These are phyloP conservation scores for Aristolochia fimbriata DNA, from an alignment of 164 flowering plant species.

Conservation along the genomic window DNA sequence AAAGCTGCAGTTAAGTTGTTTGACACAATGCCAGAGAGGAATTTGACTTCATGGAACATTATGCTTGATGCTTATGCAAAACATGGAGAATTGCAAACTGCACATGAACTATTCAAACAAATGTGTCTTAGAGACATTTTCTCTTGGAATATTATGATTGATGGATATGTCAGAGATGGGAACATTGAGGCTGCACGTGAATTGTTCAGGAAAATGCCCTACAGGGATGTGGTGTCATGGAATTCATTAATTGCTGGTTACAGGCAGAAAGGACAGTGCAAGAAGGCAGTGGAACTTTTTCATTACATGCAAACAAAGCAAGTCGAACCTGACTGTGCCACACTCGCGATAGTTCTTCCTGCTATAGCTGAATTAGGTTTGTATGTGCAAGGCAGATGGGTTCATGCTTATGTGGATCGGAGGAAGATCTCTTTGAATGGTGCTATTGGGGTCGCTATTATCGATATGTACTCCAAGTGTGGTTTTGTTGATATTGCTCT, in stretches of 20 bases:
- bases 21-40: slow-evolving; percentile 4
- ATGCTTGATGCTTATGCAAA: slow-evolving; percentile 10
- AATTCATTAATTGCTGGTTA: slow-evolving; percentile 9
- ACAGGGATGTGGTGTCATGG: slow-evolving; percentile 11
- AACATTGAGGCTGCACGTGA: background rate
- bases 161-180: slow-evolving; percentile 7
- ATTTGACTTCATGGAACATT: slow-evolving; percentile 10
- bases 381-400: slow-evolving; percentile 10
- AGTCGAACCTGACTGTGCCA: slow-evolving; percentile 6
- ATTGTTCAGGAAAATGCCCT: slow-evolving; percentile 7
- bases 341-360: slow-evolving; percentile 7
- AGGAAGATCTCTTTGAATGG: slow-evolving; percentile 4
- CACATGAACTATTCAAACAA: slow-evolving; percentile 2
- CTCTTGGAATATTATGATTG: slow-evolving; percentile 14
- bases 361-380: slow-evolving; percentile 10
- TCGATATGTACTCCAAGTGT: slow-evolving; percentile 16
- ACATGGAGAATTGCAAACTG: slow-evolving; percentile 5
- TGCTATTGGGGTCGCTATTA: slow-evolving; percentile 8
- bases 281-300: slow-evolving; percentile 9
- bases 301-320: slow-evolving; percentile 6
- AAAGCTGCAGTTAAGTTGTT: slow-evolving; percentile 4
- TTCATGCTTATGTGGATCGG: slow-evolving; percentile 7
- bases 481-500: slow-evolving; percentile 11
- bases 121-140: slow-evolving; percentile 4
- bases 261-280: slow-evolving; percentile 4